Evolutionary conservation across 176 grass and related monocot genomes (phyloP), one percentile per base, ranked within the genome.

Genomic region (Calamus simplicifolius): DNA sequence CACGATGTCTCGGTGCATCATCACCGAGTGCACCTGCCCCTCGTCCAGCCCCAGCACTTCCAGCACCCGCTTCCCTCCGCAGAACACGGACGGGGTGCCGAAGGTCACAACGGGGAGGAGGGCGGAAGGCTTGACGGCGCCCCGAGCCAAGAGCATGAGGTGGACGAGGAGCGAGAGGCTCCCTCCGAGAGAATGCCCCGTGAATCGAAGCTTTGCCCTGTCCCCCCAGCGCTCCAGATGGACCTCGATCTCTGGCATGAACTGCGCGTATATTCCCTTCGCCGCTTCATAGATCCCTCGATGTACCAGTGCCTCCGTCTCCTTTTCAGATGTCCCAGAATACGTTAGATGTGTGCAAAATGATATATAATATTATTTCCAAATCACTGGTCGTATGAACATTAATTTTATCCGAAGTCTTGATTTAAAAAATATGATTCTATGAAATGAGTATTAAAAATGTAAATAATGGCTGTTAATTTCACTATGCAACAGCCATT

Each of bases 141-240:
- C 72, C 49, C 93, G 84, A 50, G 81, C 68, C 61, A 98, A 25
- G 71, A 98, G 84, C 84, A 98, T 98, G 15, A 98, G 76, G 48
- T 78, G 85, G 17, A 92, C 88, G 23, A 98, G 76, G 66, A 92
- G 48, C 35, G 87, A 75, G 0, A 98, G 84, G 76, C 93, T 98
- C 73, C 93, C 93, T n/a, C 93, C 93, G 50, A 98, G 81, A 13
- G 88, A 98, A 73, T 98, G 93, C n/a, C 93, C 93, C 3, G 93
- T 79, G 76, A 98, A 80, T 14, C 84, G 84, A 69, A 98, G 76
- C 35, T 62, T 73, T 14, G 76, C 78, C 0, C 16, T 2, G 0
- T 64, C 56, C 1, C 68, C 62, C 52, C 73, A 29, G 50, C 38
- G 56, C 18, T 29, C 35, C 30, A 92, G 13, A 76, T 98, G 93